phyloP scores from a whole-genome alignment of 768 basidiomycete genomes.

The Lactifluus pinguis region DNA sequence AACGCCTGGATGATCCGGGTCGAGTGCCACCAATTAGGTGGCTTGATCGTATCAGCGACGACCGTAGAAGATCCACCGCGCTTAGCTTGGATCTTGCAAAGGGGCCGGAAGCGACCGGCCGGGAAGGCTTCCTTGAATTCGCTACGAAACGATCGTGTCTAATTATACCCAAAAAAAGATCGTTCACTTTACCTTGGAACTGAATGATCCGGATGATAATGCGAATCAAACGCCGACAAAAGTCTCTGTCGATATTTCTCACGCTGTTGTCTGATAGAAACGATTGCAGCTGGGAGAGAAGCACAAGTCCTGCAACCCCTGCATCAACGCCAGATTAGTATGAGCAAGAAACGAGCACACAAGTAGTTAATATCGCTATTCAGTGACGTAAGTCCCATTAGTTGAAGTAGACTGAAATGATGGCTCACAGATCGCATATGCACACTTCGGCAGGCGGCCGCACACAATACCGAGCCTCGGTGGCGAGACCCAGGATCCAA shows the following conservation, averaged over 20 bases:
- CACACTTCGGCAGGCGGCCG: conserved; percentile 74
- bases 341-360: conserved; percentile 32
- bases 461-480: conserved; percentile 74
- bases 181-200: conserved; percentile 51
- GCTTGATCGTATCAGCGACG: conserved; percentile 82
- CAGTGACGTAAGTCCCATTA: background rate
- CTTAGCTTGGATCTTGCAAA: conserved; percentile 86
- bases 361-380: conserved; percentile 72
- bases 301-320: conserved; percentile 52
- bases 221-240: conserved; percentile 70
- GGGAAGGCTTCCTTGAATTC: conserved; percentile 96
- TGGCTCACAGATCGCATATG: conserved; percentile 69
- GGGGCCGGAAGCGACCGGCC: conserved; percentile 80
- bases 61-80: conserved; percentile 68
- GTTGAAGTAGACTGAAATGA: background rate
- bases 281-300: conserved; percentile 63
- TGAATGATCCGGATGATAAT: conserved; percentile 84
- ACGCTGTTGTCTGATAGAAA: conserved; percentile 71
- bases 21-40: conserved; percentile 93
- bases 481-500: conserved; percentile 88
- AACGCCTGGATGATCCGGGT: conserved; percentile 87
- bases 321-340: conserved; percentile 8
- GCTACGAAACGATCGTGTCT: conserved; percentile 29
- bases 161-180: background rate
- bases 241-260: conserved; percentile 72